Percentiles rank a stretch among this genome's conserved stretches.
phyloP scores from a whole-genome alignment of 306 rosid species.

The Rosa multiflora region DNA sequence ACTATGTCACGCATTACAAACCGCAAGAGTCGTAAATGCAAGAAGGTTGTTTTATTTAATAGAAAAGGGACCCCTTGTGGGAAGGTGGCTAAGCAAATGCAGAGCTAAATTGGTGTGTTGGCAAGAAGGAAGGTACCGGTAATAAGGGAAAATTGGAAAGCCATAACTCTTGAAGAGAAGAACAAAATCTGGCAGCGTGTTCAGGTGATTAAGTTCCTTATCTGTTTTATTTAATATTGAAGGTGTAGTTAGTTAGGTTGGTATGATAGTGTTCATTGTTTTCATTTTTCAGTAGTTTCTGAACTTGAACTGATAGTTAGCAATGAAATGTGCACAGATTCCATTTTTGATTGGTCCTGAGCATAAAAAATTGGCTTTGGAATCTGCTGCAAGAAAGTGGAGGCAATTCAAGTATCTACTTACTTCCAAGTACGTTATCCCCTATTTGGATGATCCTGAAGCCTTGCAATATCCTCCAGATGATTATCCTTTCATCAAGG shows the following conservation, averaged over 20 bases:
- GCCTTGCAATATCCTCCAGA: not conserved
- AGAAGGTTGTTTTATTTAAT: not conserved
- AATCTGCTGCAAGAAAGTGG: not conserved
- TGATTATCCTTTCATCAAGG: not conserved
- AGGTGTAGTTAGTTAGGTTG: too few species aligned
- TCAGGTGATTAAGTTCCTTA: not conserved
- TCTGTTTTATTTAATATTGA: too few species aligned
- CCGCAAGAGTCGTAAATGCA: too few species aligned
- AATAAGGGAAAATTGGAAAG: not conserved
- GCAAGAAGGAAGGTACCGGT: not conserved
- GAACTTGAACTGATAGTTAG: too few species aligned
- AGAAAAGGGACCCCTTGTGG: not conserved
- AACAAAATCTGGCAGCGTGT: not conserved
- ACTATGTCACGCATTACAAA: too few species aligned
- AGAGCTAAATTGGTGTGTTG: not conserved
- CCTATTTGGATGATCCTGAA: not conserved
- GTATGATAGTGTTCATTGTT: too few species aligned
- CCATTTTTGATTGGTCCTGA: not conserved
- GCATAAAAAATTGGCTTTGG: not conserved
- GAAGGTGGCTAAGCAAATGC: not conserved
- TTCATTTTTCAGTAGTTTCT: too few species aligned
- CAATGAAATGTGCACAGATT: not conserved
- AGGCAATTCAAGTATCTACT: not conserved
- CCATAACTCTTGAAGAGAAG: not conserved
- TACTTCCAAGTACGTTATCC: not conserved